phyloP scores from a whole-genome alignment of 2,329 filamentous ascomycete species.

The Claviceps cyperi region DNA sequence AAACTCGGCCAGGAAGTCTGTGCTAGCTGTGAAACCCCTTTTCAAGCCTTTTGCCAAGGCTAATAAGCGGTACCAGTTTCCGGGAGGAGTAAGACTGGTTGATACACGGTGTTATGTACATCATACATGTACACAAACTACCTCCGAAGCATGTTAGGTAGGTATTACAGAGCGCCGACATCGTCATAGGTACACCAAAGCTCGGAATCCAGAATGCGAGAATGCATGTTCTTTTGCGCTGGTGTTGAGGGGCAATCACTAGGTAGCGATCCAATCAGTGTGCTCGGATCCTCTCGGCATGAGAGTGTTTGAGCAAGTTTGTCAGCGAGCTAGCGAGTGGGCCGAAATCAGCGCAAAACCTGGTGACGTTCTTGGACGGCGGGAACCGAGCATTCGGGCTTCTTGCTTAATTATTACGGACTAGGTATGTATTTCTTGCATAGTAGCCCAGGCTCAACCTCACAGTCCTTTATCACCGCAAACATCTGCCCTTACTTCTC shows the following conservation, averaged over 20 bases:
- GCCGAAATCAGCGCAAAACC: background rate
- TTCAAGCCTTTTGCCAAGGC: too few species aligned
- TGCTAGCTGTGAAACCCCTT: background rate
- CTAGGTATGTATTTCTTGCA: too few species aligned
- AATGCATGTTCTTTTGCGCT: background rate
- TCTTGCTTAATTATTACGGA: too few species aligned
- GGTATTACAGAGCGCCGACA: too few species aligned
- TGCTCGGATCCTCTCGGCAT: slow-evolving; percentile 5
- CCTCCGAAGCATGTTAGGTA: background rate
- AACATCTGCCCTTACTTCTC: background rate
- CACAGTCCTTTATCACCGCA: background rate
- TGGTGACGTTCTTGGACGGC: background rate
- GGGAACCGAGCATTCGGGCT: too few species aligned
- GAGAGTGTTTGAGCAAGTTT: slow-evolving; percentile 27
- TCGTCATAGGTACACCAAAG: background rate
- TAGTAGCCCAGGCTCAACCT: background rate
- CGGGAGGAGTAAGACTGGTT: too few species aligned
- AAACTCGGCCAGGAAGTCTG: background rate
- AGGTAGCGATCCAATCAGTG: slow-evolving; percentile 9
- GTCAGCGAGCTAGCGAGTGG: background rate
- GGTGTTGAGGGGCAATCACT: background rate
- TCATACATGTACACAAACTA: too few species aligned
- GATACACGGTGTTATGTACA: background rate
- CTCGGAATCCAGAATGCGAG: background rate
- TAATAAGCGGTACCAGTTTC: too few species aligned